A percentile compares a stretch with the other conserved stretches of the same genome.
These are phyloP conservation scores for Globisporangium spiculum DNA, from an alignment of 352 stramenopile genomes.

Conservation along the genomic window DNA sequence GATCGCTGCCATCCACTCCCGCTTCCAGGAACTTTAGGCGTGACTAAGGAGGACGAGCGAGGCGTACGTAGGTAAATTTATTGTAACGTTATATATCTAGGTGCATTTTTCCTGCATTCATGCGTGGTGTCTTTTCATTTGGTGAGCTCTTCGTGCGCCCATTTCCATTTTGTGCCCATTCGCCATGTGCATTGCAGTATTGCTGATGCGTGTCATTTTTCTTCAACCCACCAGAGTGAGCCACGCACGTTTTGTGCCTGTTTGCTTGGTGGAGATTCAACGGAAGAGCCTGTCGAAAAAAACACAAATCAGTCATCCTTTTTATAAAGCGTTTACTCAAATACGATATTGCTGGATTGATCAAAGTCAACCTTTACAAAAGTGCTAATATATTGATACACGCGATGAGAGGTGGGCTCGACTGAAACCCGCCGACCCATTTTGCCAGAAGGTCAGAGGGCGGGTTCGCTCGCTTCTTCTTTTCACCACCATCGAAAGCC, in stretches of 20 bases:
- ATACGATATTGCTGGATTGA: too few species aligned
- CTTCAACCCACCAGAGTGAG: neutral
- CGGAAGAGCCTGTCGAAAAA: neutral
- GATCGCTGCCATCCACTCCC: constrained; percentile 9
- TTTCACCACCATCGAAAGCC: constrained; percentile 4
- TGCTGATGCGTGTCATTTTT: constrained; percentile 11
- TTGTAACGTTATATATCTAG: constrained; percentile 18
- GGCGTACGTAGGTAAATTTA: constrained; percentile 20
- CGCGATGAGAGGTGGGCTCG: neutral
- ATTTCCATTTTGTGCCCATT: neutral
- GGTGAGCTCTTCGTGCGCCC: neutral
- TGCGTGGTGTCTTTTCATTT: neutral
- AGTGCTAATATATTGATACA: too few species aligned
- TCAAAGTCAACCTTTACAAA: too few species aligned
- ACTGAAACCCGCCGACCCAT: too few species aligned
- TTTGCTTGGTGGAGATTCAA: neutral
- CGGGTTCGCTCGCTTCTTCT: neutral
- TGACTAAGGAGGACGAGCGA: neutral
- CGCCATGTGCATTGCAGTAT: neutral
- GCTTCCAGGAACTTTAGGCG: constrained; percentile 18
- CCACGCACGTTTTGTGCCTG: neutral
- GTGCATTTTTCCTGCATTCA: neutral
- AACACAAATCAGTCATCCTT: too few species aligned
- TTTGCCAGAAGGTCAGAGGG: too few species aligned
- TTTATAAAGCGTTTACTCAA: too few species aligned